Conservation (phyloP, 306 rosid species). For the Styphnolobium japonicum region DNA sequence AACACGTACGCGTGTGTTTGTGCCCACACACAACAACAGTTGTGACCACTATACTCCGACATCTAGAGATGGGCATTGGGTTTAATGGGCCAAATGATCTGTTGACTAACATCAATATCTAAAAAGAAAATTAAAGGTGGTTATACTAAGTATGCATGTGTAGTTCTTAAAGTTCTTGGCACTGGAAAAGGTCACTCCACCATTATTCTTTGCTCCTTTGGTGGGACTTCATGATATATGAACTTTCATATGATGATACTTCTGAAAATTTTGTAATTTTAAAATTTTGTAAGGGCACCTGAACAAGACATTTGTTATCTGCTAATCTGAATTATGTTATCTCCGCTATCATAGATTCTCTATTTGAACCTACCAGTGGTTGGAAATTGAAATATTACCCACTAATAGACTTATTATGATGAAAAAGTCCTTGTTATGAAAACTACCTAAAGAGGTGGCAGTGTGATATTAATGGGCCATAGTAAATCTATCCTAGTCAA, state of each 20-base stretch:
- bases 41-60: slow-evolving; percentile 32
- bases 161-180: slow-evolving; percentile 30
- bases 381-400: slow-evolving; percentile 45
- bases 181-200: slow-evolving; percentile 46
- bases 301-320: not conserved
- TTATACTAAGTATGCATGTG: slow-evolving; percentile 32
- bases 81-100: slow-evolving; percentile 39
- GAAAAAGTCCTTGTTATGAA: slow-evolving; percentile 27
- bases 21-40: slow-evolving; percentile 18
- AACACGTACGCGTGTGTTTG: slow-evolving; percentile 28
- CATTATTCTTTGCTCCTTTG: slow-evolving; percentile 28
- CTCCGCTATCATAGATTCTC: not conserved
- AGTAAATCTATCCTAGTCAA: slow-evolving; percentile 56
- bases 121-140: slow-evolving; percentile 34
- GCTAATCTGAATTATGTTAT: not conserved
- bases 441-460: slow-evolving; percentile 54
- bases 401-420: slow-evolving; percentile 25
- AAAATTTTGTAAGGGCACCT: not conserved
- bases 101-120: slow-evolving; percentile 43
- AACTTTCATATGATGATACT: slow-evolving; percentile 22
- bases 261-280: not conserved
- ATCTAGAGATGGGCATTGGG: slow-evolving; percentile 30
- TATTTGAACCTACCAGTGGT: slow-evolving; percentile 37
- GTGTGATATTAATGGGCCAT: slow-evolving; percentile 75
- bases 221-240: slow-evolving; percentile 50